Evolutionary conservation across 106 monocot genomes (phyloP), one percentile per base, ranked within the genome.

Genomic region (Triglochin maritima): DNA sequence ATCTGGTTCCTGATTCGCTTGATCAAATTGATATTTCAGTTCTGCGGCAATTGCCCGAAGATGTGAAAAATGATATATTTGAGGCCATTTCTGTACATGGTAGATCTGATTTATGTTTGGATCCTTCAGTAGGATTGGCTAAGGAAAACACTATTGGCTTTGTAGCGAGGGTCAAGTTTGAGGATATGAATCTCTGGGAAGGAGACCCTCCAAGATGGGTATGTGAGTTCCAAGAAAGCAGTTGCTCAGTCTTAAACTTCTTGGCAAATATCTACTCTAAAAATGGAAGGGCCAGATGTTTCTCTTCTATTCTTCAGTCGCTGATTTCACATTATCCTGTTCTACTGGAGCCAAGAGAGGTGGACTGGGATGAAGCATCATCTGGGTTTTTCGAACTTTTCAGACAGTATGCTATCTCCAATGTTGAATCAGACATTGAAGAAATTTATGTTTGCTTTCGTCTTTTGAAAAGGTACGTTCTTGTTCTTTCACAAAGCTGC

Each of bases 381-480:
- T 72, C 56, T 4, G 44, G 66, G 46, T 69, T 80, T 54, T 81
- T 66, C 61, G 86, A 82, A 56, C 76, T 87, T 88, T 62, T 91
- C 61, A 50, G 44, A 13, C 88, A 91, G 56, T 96, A 96, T 78
- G 77, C 88, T 63, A 62, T 79, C 29, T 72, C 80, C 43, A 96
- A 91, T 71, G 65, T 88, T 73, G 79, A 82, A 44, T 72, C 78
- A 76, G 86, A 96, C 65, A 76, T 96, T 53, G 96, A 96, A 71
- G 96, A 96, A 69, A 76, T 96, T 73, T 86, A 91, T 49, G 63
- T 84, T 66, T 91, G 96, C 57, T 96, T 83, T 76, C 71, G 87
- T 55, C 68, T 85, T 69, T 56, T 96, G 54, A 80, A 83, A 69
- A 85, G 95, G 94, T 94, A 76, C 46, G 11, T 59, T 2, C 5